These are phyloP conservation scores for Claviceps sp. DNA, from an alignment of 2,329 filamentous ascomycete genomes.

Conservation along the genomic window DNA sequence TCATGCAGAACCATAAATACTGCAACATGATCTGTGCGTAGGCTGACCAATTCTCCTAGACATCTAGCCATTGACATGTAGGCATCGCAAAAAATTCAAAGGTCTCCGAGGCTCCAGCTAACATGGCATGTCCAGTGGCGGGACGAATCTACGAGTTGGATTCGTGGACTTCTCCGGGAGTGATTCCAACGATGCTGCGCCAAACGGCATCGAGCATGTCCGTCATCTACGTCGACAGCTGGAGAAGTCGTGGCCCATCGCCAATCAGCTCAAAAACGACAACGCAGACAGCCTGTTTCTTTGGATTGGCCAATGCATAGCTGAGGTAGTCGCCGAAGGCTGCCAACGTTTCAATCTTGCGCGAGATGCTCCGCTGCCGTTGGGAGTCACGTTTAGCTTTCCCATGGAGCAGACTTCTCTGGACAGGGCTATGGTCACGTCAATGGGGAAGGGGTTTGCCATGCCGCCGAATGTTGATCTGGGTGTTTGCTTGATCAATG, in stretches of 20 bases:
- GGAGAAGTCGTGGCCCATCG: constrained; percentile 63
- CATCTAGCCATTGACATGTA: constrained; percentile 55
- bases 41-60: constrained; percentile 20
- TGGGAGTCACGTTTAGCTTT: constrained; percentile 60
- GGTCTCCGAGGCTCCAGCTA: not conserved
- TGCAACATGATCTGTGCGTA: not conserved
- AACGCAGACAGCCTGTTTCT: constrained; percentile 62
- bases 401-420: constrained; percentile 53
- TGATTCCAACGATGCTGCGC: constrained; percentile 6
- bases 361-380: constrained; percentile 34
- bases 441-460: constrained; percentile 60
- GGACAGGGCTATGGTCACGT: constrained; percentile 48
- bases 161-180: constrained; percentile 47
- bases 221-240: constrained; percentile 41
- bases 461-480: constrained; percentile 48
- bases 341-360: constrained; percentile 29
- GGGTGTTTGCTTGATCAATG: constrained; percentile 42
- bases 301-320: constrained; percentile 73
- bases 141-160: constrained; percentile 55
- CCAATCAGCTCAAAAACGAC: constrained; percentile 58
- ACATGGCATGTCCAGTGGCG: constrained; percentile 34
- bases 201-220: not conserved
- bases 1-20: not conserved
- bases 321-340: constrained; percentile 53
- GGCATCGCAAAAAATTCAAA: constrained; percentile 14